Conservation (phyloP, 2,329 filamentous ascomycete genomes). For the Rugonectria rugulosa region DNA sequence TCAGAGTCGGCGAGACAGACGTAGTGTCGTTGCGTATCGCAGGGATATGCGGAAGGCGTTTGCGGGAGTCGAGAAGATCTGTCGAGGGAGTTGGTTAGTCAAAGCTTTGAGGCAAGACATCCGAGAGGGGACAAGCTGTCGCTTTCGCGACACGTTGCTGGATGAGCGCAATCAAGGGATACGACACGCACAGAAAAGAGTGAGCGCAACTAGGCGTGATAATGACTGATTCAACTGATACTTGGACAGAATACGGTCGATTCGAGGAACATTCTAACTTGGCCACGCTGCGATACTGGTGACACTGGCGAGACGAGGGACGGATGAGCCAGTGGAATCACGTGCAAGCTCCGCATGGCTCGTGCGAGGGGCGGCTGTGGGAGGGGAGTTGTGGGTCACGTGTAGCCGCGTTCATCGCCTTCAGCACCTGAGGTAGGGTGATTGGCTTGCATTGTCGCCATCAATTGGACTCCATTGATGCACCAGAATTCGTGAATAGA, state of each 20-base stretch:
- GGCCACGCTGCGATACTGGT: constrained; percentile 27
- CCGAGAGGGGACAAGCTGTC: constrained; percentile 37
- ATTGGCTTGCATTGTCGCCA: not conserved
- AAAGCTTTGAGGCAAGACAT: constrained; percentile 38
- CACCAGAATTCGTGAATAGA: too few relatives aligned
- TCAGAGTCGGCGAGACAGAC: constrained; percentile 27
- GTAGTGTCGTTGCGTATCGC: constrained; percentile 13
- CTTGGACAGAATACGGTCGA: constrained; percentile 48
- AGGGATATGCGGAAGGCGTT: constrained; percentile 27
- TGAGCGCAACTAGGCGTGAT: constrained; percentile 42
- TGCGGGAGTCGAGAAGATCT: constrained; percentile 36
- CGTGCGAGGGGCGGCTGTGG: constrained; percentile 22
- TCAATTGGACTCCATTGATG: not conserved
- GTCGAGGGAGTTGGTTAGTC: constrained; percentile 36
- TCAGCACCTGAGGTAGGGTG: not conserved
- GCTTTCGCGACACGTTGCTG: constrained; percentile 39
- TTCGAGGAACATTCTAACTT: constrained; percentile 38
- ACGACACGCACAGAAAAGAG: constrained; percentile 44
- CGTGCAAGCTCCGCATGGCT: constrained; percentile 39
- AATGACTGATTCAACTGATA: constrained; percentile 50
- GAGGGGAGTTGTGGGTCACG: constrained; percentile 26
- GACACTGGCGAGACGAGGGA: constrained; percentile 32
- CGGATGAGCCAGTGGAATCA: constrained; percentile 31
- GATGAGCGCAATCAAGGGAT: constrained; percentile 5
- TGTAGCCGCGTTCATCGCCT: constrained; percentile 29